Percentiles rank a stretch among this genome's conserved stretches.
phyloP scores from a whole-genome alignment of 176 grass and related monocot genomes.

The Sorghum bicolor region Sorghum_bicolor_NCBIv3 NC_012873.2:7441001-7441500 shows the following conservation, averaged over 20 bases:
- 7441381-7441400: conserved; percentile 76
- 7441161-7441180: not conserved
- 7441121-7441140: not conserved
- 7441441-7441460: conserved; percentile 71
- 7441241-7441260: conserved; percentile 84
- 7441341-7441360: conserved; percentile 93
- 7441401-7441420: conserved; percentile 93
- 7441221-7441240: conserved; percentile 81
- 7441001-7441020: conserved; percentile 88
- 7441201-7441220: conserved; percentile 91
- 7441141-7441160: not conserved
- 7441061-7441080: conserved; percentile 92
- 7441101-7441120: conserved; percentile 53
- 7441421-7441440: conserved; percentile 86
- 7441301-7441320: conserved; percentile 99
- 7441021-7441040: conserved; percentile 83
- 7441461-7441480: not conserved
- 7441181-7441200: conserved; percentile 52
- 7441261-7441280: conserved; percentile 74
- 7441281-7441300: conserved; percentile 88
- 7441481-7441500: not conserved
- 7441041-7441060: conserved; percentile 97
- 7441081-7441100: conserved; percentile 86
- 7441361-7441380: conserved; percentile 94
- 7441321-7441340: conserved; percentile 99